phyloP scores from a whole-genome alignment of 2,329 filamentous ascomycete genomes.

The Fusarium phyllophilum region DNA sequence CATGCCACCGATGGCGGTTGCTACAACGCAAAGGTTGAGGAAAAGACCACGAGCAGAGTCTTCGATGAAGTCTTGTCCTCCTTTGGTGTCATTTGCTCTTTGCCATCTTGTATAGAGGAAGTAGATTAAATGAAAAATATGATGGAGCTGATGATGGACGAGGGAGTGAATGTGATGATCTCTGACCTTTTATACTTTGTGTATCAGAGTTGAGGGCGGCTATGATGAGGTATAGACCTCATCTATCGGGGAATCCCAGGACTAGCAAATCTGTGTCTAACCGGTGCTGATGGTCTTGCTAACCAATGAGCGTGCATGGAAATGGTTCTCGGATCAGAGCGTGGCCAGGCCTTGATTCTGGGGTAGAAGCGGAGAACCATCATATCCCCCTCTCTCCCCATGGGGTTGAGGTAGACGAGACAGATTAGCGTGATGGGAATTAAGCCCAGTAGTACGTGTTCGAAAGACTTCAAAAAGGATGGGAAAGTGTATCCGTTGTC shows the following conservation, averaged over 20 bases:
- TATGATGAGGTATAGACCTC: background rate
- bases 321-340: background rate
- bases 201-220: background rate
- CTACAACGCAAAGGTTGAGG: background rate
- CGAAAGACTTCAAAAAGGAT: background rate
- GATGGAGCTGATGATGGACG: background rate
- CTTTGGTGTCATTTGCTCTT: background rate
- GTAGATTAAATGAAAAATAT: background rate
- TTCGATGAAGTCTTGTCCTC: background rate
- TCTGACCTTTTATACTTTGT: background rate
- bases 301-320: background rate
- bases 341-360: background rate
- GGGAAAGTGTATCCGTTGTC: background rate
- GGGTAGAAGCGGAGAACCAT: constrained; percentile 1
- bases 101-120: background rate
- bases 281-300: too few species aligned
- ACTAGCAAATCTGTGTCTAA: background rate
- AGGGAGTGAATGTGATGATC: background rate
- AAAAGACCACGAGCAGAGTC: background rate
- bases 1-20: constrained; percentile 3
- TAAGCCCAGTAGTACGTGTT: background rate
- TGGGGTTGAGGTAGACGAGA: background rate
- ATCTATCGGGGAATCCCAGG: background rate
- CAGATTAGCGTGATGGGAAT: background rate
- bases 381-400: background rate